Conservation (phyloP, 331 rosid species). For the Cucumis variabilis region DNA sequence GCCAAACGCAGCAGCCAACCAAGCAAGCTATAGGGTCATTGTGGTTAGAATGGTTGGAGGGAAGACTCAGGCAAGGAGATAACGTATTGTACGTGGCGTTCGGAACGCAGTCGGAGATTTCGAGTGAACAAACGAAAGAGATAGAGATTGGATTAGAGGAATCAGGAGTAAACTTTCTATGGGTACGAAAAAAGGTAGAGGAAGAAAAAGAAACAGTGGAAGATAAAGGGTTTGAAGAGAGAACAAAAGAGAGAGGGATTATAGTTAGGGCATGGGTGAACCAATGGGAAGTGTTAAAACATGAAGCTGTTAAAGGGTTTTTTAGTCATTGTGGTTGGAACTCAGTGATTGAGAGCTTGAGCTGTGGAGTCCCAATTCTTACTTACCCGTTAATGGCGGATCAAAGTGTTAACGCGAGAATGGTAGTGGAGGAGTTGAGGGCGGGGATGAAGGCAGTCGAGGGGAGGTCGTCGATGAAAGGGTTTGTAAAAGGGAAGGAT, state of each 20-base stretch:
- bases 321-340: slow-evolving; percentile 73
- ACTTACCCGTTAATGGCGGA: slow-evolving; percentile 68
- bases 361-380: slow-evolving; percentile 55
- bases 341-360: slow-evolving; percentile 56
- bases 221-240: slow-evolving; percentile 43
- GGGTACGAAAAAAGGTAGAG: slow-evolving; percentile 38
- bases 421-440: slow-evolving; percentile 56
- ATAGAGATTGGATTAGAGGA: slow-evolving; percentile 56
- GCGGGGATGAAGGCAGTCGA: slow-evolving; percentile 41
- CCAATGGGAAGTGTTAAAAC: slow-evolving; percentile 47
- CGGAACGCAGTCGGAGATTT: slow-evolving; percentile 59
- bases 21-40: not conserved
- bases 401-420: slow-evolving; percentile 50
- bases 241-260: slow-evolving; percentile 53
- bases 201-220: not conserved
- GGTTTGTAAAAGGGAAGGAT: slow-evolving; percentile 51
- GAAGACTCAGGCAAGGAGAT: slow-evolving; percentile 34
- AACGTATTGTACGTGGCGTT: slow-evolving; percentile 61
- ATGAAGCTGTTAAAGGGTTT: slow-evolving; percentile 52
- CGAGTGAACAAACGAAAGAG: slow-evolving; percentile 45
- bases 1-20: not conserved
- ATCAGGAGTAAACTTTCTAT: slow-evolving; percentile 51
- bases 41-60: slow-evolving; percentile 50
- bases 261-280: slow-evolving; percentile 68
- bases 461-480: slow-evolving; percentile 39